These are phyloP conservation scores for Heterobasidion occidentale DNA, from an alignment of 1,284 basidiomycete genomes.

Conservation along the genomic window DNA sequence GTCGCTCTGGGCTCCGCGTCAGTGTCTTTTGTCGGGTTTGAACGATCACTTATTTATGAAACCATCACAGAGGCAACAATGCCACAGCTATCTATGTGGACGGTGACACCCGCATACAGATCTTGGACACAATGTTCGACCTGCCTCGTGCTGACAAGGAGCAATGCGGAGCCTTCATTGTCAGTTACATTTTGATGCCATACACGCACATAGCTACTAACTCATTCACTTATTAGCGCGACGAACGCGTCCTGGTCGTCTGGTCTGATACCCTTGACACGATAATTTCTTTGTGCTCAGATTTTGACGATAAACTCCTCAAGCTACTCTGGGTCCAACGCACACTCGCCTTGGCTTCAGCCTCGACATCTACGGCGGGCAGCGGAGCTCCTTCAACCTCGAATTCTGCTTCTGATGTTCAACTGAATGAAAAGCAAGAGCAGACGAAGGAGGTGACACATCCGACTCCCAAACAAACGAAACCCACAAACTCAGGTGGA, in stretches of 20 bases:
- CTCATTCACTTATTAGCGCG: slow-evolving; percentile 34
- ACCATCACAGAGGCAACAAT: slow-evolving; percentile 15
- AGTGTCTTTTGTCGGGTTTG: slow-evolving; percentile 20
- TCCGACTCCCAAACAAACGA: too few species aligned
- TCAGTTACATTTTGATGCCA: slow-evolving; percentile 21
- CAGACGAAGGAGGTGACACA: not conserved
- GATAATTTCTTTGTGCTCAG: slow-evolving; percentile 55
- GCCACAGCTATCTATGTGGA: slow-evolving; percentile 51
- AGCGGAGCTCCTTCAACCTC: too few species aligned
- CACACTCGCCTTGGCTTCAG: slow-evolving; percentile 14
- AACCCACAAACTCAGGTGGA: slow-evolving; percentile 16
- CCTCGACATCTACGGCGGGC: too few species aligned
- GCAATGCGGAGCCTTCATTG: slow-evolving; percentile 80
- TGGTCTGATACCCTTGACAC: slow-evolving; percentile 73
- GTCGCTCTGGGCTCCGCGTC: slow-evolving; percentile 65
- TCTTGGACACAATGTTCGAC: slow-evolving; percentile 52
- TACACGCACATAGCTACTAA: too few species aligned
- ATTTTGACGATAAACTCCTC: slow-evolving; percentile 75
- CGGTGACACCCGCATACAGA: slow-evolving; percentile 52
- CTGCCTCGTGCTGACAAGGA: slow-evolving; percentile 71
- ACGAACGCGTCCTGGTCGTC: slow-evolving; percentile 65
- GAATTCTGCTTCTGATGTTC: slow-evolving; percentile 38
- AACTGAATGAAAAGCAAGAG: slow-evolving; percentile 33
- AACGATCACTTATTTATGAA: too few species aligned
- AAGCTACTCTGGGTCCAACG: slow-evolving; percentile 68